Conservation (phyloP, 306 rosid genomes). For the Inga oerstediana region DNA sequence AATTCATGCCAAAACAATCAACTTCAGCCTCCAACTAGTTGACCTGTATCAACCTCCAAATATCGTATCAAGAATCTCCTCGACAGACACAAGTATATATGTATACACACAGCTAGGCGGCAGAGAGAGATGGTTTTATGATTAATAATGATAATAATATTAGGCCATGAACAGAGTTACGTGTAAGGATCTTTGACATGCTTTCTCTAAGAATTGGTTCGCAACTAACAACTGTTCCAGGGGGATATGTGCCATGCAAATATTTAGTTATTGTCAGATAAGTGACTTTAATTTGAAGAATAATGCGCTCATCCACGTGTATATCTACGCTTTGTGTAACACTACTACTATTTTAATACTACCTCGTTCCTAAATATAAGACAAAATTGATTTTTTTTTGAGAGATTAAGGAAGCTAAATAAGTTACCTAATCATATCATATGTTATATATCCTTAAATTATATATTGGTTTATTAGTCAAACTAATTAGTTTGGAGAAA, state of each 20-base stretch:
- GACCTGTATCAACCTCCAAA: neutral
- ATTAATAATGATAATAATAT: neutral
- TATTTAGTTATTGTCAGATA: neutral
- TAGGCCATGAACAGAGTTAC: slow-evolving; percentile 18
- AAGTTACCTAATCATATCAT: too few species aligned
- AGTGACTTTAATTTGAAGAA: neutral
- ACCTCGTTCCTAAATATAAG: too few species aligned
- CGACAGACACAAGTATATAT: neutral
- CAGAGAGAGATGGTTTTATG: neutral
- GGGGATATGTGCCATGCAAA: slow-evolving; percentile 7
- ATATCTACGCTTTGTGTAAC: neutral
- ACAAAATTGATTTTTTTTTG: too few species aligned
- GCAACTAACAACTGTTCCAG: neutral
- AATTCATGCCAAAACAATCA: neutral
- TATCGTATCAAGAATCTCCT: slow-evolving; percentile 1
- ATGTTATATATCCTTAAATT: too few species aligned
- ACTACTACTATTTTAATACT: neutral
- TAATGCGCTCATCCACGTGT: neutral
- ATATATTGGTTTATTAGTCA: too few species aligned
- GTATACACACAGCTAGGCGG: neutral
- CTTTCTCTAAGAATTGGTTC: neutral
- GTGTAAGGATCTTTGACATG: slow-evolving; percentile 4
- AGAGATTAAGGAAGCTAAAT: too few species aligned
- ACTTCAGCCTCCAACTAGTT: neutral
- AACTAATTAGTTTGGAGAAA: too few species aligned